Evolutionary conservation across 2,329 filamentous ascomycete genomes (phyloP).

Genomic region (Xylaria sp.): DNA sequence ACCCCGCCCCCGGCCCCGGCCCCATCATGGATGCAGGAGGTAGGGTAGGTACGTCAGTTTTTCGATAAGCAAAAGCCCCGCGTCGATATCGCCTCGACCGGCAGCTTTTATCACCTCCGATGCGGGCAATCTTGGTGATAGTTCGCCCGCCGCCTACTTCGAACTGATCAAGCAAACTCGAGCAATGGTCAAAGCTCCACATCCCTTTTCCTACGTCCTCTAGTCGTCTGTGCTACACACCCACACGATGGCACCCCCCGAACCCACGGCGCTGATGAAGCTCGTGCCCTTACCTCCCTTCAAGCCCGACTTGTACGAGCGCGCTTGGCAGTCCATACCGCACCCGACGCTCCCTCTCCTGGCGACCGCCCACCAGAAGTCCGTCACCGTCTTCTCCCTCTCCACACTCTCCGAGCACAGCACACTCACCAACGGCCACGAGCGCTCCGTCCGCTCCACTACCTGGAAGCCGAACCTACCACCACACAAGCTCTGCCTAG

Average conservation of each 20-base stretch:
- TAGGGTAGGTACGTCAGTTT: not conserved
- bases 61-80: conserved; percentile 26
- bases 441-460: conserved; percentile 84
- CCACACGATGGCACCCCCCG: conserved; percentile 28
- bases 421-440: conserved; percentile 85
- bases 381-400: conserved; percentile 89
- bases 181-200: conserved; percentile 9
- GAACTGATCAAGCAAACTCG: not conserved
- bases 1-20: conserved; percentile 22
- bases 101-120: not conserved
- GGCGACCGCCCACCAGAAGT: conserved; percentile 88
- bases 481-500: conserved; percentile 75
- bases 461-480: conserved; percentile 84
- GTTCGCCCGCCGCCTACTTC: too few species aligned
- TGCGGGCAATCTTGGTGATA: conserved; percentile 13
- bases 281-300: conserved; percentile 61
- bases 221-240: conserved; percentile 2
- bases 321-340: conserved; percentile 86
- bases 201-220: not conserved
- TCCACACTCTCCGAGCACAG: conserved; percentile 81
- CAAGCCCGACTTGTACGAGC: conserved; percentile 69
- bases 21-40: not conserved
- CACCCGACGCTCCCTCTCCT: conserved; percentile 89
- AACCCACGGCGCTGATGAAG: conserved; percentile 23
- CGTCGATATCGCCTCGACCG: conserved; percentile 17